Evolutionary conservation across 106 monocot species (phyloP), one percentile per base, ranked within the genome.

Genomic region (Dioscorea zingiberensis): DNA sequence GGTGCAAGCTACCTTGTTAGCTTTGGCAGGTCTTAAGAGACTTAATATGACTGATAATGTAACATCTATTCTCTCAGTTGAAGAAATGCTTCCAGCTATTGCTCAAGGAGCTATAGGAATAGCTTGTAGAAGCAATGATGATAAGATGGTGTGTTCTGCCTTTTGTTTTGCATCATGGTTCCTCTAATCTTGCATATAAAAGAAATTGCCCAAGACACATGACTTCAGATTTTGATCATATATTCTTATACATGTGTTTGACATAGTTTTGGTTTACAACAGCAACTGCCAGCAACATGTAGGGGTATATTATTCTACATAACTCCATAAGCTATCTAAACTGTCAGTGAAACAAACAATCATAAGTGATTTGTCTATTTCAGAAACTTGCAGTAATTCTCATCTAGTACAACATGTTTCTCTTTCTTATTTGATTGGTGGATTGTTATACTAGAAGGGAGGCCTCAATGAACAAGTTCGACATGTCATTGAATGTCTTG

Each of bases 51-150:
- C 81, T 15, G 95, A 95, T 47, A 88, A 55, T 69, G 88, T 88
- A 25, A 95, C 95, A n/a, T 73, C 77, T 66, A 79, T 88, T 70
- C 65, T 95, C 1, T 81, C 95, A 8, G 68, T 86, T 28, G 95
- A 95, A 69, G 95, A 95, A 67, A 95, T 95, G 97, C 92, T 98
- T 51, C 97, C 97, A 47, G 97, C 97, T 63, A 84, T 98, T 71
- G 92, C 97, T 28, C 97, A 98, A 80, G 97, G 97, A 59, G 97
- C 97, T 56, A 98, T 98, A 55, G 97, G 97, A 63, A 98, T 98
- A 67, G 97, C 97, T 73, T 98, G 97, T 73, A 81, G 92, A 98
- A 79, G 61, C 65, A 73, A 82, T 45, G 95, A 97, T 78, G 97
- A 98, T 26, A 88, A 57, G 60, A 98, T 98, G 97, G 97, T 98